Evolutionary conservation across 2,329 filamentous ascomycete species (phyloP), one percentile per base, ranked within the genome.

Genomic region (Colletotrichum chlorophyti): DNA sequence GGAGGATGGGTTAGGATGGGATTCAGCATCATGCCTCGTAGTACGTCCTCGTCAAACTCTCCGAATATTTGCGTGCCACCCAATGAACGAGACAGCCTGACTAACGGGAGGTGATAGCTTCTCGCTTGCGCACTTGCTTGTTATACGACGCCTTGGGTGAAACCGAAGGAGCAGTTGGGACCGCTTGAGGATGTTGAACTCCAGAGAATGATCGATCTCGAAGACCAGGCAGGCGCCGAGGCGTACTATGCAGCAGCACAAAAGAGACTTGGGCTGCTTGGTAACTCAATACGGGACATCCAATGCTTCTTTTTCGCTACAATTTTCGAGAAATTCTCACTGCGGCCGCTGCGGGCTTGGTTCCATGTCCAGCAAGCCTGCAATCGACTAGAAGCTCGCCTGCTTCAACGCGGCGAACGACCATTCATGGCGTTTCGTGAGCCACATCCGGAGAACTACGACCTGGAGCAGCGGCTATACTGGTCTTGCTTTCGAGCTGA

Each of bases 271-370:
- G 66, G 66, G 0, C 23, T 62, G 10, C 51, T 68, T 1, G 65
- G 66, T 0, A 50, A 57, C n/a, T 57, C 53, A 6, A 50, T 68
- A 3, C 26, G 58, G 21, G 66, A 68, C 35, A 68, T 68, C 2
- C 66, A 68, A 27, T 68, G 66, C 27, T 58, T 68, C 4, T 67
- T 64, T 12, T 58, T 65, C 0, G 64, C 66, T 12, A 53, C 52
- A 9, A 58, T 68, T 15, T 66, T 60, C 23, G 65, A 67, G 35
- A 67, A 65, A 32, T 63, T 58, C 29, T 53, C 54, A 8, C 37
- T 67, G 3, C 58, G 65, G 6, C 64, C 64, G 4, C n/a, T 68
- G 14, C 51, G 62, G 21, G 59, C 65, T 9, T 66, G 62, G 59
- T 65, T 63, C 24, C 63, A 64, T 17, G 31, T 67, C 21, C 63